Evolutionary conservation across 192 early-diverging fungal species (phyloP).

Genomic region (Phycomyces nitens): DNA sequence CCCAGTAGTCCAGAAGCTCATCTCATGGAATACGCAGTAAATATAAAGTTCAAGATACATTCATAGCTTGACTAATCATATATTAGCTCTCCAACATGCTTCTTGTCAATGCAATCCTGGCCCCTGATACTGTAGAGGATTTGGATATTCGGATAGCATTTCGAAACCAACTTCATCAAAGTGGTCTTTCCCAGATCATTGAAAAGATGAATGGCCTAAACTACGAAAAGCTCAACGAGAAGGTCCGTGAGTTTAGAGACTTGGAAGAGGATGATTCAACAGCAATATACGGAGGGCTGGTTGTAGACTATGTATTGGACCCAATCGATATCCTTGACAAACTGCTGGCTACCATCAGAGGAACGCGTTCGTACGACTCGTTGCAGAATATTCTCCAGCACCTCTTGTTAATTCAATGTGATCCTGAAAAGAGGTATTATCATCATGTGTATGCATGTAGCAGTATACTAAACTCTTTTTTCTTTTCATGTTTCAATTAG

Average conservation of each 20-base stretch:
- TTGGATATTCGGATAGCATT: constrained; percentile 64
- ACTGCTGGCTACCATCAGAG: constrained; percentile 59
- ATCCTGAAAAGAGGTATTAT: constrained; percentile 24
- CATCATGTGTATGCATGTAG: not conserved
- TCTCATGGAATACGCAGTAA: constrained; percentile 63
- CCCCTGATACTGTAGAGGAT: constrained; percentile 58
- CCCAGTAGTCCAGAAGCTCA: constrained; percentile 56
- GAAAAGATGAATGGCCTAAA: constrained; percentile 19
- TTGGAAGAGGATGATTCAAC: constrained; percentile 21
- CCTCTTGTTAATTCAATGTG: constrained; percentile 56
- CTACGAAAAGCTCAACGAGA: constrained; percentile 25
- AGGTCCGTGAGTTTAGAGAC: constrained; percentile 26
- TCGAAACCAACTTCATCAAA: constrained; percentile 62
- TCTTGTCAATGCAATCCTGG: constrained; percentile 70
- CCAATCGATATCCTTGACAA: constrained; percentile 67
- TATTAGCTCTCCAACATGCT: constrained; percentile 63
- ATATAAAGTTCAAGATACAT: not conserved
- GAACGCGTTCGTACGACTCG: constrained; percentile 59
- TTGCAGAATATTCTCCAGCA: constrained; percentile 71
- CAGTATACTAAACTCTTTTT: not conserved
- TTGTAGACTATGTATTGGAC: constrained; percentile 22
- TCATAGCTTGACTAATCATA: not conserved
- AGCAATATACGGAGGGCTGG: constrained; percentile 40
- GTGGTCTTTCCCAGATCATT: constrained; percentile 42
- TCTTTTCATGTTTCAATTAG: not conserved